A percentile compares a stretch with the other conserved stretches of the same genome.
phyloP scores from a whole-genome alignment of 2,329 filamentous ascomycete species.

The Colletotrichum tanaceti region DNA sequence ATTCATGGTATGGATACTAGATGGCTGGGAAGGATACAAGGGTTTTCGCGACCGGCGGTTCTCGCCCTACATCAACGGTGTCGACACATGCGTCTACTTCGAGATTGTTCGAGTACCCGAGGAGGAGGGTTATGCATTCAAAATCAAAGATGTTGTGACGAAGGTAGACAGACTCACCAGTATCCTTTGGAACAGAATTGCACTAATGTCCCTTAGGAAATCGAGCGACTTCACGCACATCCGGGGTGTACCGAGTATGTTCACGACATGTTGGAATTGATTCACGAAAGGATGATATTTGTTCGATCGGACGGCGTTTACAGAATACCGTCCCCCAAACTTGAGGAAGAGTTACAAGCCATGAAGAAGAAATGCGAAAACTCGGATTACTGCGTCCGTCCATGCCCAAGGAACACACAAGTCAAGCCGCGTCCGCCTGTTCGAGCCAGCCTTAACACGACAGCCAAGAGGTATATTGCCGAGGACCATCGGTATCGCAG shows the following conservation, averaged over 20 bases:
- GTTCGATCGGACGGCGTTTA: background rate
- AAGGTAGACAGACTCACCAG: background rate
- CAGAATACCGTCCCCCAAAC: background rate
- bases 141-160: background rate
- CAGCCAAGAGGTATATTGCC: too few species aligned
- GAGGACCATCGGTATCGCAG: too few species aligned
- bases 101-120: background rate
- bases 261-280: background rate
- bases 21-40: conserved; percentile 27
- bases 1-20: conserved; percentile 46
- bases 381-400: background rate
- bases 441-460: background rate
- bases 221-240: background rate
- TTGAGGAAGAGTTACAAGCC: background rate
- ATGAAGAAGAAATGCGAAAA: background rate
- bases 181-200: too few species aligned
- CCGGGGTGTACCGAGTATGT: background rate
- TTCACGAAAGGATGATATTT: background rate
- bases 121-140: background rate
- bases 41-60: background rate
- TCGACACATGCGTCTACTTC: background rate
- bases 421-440: background rate
- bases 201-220: background rate
- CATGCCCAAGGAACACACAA: background rate
- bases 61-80: background rate